Conservation (phyloP, 176 grass and related monocot genomes). For the Elymus sibiricus region DNA sequence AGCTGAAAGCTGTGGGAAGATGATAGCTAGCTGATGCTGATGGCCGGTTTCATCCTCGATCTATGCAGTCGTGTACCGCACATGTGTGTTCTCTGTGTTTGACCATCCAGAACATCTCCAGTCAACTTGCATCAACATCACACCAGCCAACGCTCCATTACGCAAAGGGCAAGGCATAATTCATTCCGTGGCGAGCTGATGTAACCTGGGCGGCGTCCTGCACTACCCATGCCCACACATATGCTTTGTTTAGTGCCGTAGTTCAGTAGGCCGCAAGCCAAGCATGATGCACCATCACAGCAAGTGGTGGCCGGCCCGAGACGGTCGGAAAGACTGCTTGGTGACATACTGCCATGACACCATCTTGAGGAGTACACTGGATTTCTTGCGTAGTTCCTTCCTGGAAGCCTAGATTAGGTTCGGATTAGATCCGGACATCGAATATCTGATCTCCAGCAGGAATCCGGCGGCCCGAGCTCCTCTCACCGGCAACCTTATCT, state of each 20-base stretch:
- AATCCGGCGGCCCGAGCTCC: neutral
- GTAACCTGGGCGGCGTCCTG: neutral
- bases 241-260: constrained; percentile 3
- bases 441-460: constrained; percentile 15
- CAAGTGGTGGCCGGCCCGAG: neutral
- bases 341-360: neutral
- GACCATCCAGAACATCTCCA: neutral
- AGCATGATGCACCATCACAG: neutral
- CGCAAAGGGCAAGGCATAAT: neutral
- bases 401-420: constrained; percentile 35
- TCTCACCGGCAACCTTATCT: constrained; percentile 15
- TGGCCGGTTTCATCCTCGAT: neutral
- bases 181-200: neutral
- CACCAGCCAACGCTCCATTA: constrained; percentile 18
- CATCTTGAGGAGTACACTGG: neutral
- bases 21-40: neutral
- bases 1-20: neutral
- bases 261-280: neutral
- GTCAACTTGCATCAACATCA: constrained; percentile 29
- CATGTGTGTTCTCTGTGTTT: neutral
- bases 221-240: neutral
- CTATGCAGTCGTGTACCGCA: neutral
- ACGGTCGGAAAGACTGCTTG: neutral
- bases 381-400: neutral
- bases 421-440: constrained; percentile 26